Base-by-base conservation (phyloP, 2,329 filamentous ascomycete genomes). In the Verticillium isaacii region DNA sequence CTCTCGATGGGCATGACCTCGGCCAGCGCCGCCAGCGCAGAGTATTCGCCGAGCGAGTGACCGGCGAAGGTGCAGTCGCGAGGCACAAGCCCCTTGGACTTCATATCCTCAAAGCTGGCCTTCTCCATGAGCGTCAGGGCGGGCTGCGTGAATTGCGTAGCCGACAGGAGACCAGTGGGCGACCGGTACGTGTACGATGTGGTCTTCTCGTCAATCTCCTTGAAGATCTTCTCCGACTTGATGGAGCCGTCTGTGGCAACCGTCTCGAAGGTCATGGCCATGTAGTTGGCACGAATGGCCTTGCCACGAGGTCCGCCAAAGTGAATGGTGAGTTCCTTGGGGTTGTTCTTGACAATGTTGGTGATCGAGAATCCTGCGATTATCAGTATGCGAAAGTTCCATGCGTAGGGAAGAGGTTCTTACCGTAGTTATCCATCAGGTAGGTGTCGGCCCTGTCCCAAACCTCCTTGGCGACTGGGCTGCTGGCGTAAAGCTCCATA, bases 1-100 rank as follows among this genome's bases (percentile, higher is more conserved):
- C 90, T 95, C 82, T 99, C 95, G 71, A 99, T 99, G n/a, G 96
- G 95, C 92, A 99, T 97, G 74, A 99, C 95, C 72, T 99, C 94
- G 12, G 96, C 95, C 64, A 99, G 85, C 14, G 95, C 95, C 65
- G 95, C 95, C 66, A 99, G 88, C 11, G 95, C 95, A 65, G 93
- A 97, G 82, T 99, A 99, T 80, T 99, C 95, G 77, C 95, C 95
- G 25, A 99, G 87, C 0, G 96, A 99, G 82, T 99, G 95, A 67
- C 95, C 95, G 15, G 95, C 95, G 74, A 99, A 99, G 68, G 91
- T 97, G 85, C 92, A 97, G 81, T 98, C 94, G 63, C 92, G 86
- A 70, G 97, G 93, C 36, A 99, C 94, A 37, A 99, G 86, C 64
- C 96, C 95, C 85, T 97, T 98, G 70, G 93, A 86, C 73, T 92